These are phyloP conservation scores for Alternaria sp. DNA, from an alignment of 2,329 filamentous ascomycete species.

Conservation along the genomic window DNA sequence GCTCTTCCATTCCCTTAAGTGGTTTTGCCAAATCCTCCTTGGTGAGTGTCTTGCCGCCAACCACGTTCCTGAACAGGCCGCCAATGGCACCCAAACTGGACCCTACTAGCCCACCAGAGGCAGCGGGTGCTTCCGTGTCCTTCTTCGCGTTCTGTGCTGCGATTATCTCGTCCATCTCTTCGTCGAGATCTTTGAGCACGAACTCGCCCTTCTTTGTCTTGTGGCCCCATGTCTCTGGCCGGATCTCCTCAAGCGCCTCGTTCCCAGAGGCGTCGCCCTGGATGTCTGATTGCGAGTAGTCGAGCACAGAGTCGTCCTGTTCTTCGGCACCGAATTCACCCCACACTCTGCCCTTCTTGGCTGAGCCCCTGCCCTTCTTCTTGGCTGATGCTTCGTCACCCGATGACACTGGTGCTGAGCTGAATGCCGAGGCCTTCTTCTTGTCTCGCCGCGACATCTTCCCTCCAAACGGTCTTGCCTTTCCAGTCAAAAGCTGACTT, in stretches of 20 bases:
- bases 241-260: conserved; percentile 73
- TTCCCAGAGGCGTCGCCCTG: conserved; percentile 57
- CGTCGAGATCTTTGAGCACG: conserved; percentile 88
- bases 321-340: conserved; percentile 90
- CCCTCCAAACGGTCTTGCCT: conserved; percentile 70
- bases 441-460: conserved; percentile 83
- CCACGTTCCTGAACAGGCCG: conserved; percentile 90
- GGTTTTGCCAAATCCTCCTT: conserved; percentile 89
- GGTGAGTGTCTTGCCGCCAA: conserved; percentile 91
- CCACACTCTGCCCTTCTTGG: conserved; percentile 91
- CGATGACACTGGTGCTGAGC: conserved; percentile 72
- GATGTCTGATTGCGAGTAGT: conserved; percentile 78
- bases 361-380: conserved; percentile 65
- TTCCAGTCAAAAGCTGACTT: conserved; percentile 73
- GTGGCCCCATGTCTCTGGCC: conserved; percentile 82
- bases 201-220: conserved; percentile 89
- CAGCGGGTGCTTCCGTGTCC: conserved; percentile 29
- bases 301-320: conserved; percentile 76
- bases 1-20: conserved; percentile 94
- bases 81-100: conserved; percentile 82
- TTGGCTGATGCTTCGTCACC: conserved; percentile 75
- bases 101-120: conserved; percentile 70
- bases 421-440: conserved; percentile 64
- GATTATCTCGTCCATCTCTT: conserved; percentile 90
- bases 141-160: conserved; percentile 73